phyloP scores from a whole-genome alignment of 495 filamentous ascomycete species.

The Sphaerosporella brunnea region DNA sequence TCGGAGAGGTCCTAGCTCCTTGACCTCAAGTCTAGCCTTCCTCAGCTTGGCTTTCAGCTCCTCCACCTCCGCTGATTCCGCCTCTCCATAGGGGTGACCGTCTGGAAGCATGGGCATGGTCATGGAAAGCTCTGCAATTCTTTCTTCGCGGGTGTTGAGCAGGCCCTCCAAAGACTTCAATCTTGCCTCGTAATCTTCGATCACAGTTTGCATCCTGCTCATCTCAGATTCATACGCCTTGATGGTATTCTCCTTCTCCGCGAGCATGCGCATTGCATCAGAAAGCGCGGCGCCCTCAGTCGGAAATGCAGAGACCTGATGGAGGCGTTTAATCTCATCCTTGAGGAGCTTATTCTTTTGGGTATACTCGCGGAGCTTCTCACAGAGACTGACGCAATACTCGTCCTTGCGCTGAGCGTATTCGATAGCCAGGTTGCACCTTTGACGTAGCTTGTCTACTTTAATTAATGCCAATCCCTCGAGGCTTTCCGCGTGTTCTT shows the following conservation, averaged over 20 bases:
- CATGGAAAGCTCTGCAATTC: slow-evolving; percentile 26
- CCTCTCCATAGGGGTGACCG: slow-evolving; percentile 20
- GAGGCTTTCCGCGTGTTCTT: slow-evolving; percentile 69
- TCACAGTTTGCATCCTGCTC: slow-evolving; percentile 38
- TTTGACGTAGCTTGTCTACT: slow-evolving; percentile 59
- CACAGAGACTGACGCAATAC: slow-evolving; percentile 51
- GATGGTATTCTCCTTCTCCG: slow-evolving; percentile 42
- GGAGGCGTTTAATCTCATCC: slow-evolving; percentile 28
- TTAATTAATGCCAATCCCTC: slow-evolving; percentile 60
- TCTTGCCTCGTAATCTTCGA: slow-evolving; percentile 35
- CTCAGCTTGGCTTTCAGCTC: slow-evolving; percentile 33
- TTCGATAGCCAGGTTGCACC: slow-evolving; percentile 66
- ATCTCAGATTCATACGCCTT: slow-evolving; percentile 35
- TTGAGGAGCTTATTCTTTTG: slow-evolving; percentile 38
- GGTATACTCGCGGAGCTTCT: slow-evolving; percentile 50
- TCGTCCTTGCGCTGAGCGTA: slow-evolving; percentile 81
- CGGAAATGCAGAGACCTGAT: slow-evolving; percentile 8
- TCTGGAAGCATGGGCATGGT: slow-evolving; percentile 19
- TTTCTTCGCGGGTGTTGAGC: slow-evolving; percentile 18
- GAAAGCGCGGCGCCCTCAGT: slow-evolving; percentile 15
- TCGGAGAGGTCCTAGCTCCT: slow-evolving; percentile 33
- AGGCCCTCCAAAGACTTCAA: slow-evolving; percentile 23
- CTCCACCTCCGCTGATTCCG: slow-evolving; percentile 27
- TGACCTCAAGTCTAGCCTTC: slow-evolving; percentile 33
- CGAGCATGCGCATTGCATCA: slow-evolving; percentile 38